phyloP scores from a whole-genome alignment of 352 stramenopile genomes.

The Aphanomyces euteiches region DNA sequence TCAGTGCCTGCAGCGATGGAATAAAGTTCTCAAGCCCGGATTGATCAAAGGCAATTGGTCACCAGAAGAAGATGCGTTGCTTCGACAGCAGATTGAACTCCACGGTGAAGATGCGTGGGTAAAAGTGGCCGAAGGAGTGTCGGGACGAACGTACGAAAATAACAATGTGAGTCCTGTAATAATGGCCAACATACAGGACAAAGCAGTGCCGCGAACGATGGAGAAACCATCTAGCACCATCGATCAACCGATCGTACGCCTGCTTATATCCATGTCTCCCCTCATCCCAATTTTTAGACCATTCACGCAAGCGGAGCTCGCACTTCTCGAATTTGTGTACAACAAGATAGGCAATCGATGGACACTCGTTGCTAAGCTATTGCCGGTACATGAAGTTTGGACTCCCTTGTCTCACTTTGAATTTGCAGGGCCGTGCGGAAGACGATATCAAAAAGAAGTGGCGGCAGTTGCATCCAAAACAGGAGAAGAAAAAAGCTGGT shows the following conservation, averaged over 20 bases:
- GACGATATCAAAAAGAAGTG: slow-evolving; percentile 29
- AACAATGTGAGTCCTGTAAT: background rate
- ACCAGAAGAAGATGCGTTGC: slow-evolving; percentile 50
- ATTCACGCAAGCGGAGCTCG: slow-evolving; percentile 19
- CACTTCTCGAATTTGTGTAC: slow-evolving; percentile 21
- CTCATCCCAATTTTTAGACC: background rate
- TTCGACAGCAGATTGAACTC: slow-evolving; percentile 23
- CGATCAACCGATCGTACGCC: slow-evolving; percentile 19
- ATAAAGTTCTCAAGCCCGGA: slow-evolving; percentile 65
- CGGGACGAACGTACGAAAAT: slow-evolving; percentile 20
- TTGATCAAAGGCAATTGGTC: slow-evolving; percentile 78
- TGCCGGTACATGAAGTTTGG: slow-evolving; percentile 4
- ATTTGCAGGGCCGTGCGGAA: slow-evolving; percentile 18
- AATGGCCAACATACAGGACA: background rate
- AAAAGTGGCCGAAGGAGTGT: slow-evolving; percentile 22
- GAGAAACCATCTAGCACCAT: slow-evolving; percentile 27
- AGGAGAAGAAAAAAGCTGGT: slow-evolving; percentile 22
- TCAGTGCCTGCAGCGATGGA: slow-evolving; percentile 42
- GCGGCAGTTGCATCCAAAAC: slow-evolving; percentile 24
- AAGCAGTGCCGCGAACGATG: slow-evolving; percentile 30
- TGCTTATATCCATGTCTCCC: background rate
- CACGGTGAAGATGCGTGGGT: slow-evolving; percentile 25
- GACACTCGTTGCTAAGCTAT: slow-evolving; percentile 19
- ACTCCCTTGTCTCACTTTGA: background rate
- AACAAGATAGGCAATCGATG: slow-evolving; percentile 28